These are phyloP conservation scores for Carex parvula DNA, from an alignment of 176 grass and related monocot genomes.

Conservation along the genomic window DNA sequence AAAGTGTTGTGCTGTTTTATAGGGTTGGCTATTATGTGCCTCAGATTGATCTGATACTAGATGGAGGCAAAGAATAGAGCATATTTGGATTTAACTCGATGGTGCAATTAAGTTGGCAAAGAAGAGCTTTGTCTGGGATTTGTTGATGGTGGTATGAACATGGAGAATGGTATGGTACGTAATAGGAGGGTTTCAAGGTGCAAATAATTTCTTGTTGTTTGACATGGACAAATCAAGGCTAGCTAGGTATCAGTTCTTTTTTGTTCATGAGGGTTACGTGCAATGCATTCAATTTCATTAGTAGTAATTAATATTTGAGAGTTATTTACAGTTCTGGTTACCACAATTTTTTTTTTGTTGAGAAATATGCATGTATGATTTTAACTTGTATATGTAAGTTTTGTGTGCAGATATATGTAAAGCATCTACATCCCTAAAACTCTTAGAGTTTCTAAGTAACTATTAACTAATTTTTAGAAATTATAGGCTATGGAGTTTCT, in stretches of 20 bases:
- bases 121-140: conserved; percentile 34
- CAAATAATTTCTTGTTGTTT: conserved; percentile 45
- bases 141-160: conserved; percentile 22
- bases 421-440: too few relatives aligned
- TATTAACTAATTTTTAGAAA: too few relatives aligned
- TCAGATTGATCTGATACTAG: conserved; percentile 23
- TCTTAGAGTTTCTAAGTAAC: too few relatives aligned
- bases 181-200: conserved; percentile 39
- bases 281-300: conserved; percentile 32
- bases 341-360: neutral
- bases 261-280: conserved; percentile 3
- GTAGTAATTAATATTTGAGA: neutral
- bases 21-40: conserved; percentile 27
- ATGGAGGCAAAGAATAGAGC: conserved; percentile 25
- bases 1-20: neutral
- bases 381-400: neutral
- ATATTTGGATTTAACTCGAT: conserved; percentile 34
- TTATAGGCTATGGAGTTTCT: too few relatives aligned
- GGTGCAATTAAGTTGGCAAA: conserved; percentile 5
- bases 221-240: conserved; percentile 37
- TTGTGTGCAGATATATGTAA: neutral
- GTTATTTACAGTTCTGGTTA: neutral
- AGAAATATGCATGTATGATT: too few relatives aligned
- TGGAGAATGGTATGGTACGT: conserved; percentile 32
- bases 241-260: conserved; percentile 28